Evolutionary conservation across 192 early-diverging fungal genomes (phyloP).

Genomic region (Fimicolochytrium jonesii): DNA sequence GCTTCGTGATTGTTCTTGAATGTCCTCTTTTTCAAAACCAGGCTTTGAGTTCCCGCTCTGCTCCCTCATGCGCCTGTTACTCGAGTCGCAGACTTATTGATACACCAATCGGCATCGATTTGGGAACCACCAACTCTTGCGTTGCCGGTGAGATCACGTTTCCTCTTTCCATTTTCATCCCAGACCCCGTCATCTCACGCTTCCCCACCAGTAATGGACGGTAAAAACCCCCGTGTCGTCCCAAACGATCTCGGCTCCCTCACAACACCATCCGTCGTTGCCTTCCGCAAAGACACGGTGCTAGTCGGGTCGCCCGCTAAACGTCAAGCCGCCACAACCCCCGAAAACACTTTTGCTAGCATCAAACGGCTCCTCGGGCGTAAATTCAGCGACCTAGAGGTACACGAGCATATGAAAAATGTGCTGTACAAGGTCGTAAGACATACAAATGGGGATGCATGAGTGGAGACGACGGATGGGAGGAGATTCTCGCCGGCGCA

Average conservation of each 20-base stretch:
- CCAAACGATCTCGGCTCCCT: slow-evolving; percentile 96
- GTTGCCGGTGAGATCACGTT: slow-evolving; percentile 59
- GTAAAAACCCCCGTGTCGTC: slow-evolving; percentile 93
- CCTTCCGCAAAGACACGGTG: slow-evolving; percentile 93
- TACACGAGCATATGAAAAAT: slow-evolving; percentile 82
- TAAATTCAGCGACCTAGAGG: slow-evolving; percentile 81
- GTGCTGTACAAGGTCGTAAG: slow-evolving; percentile 92
- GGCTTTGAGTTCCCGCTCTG: no score
- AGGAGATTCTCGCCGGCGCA: slow-evolving; percentile 92
- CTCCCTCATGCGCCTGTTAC: no score
- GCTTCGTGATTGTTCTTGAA: no score
- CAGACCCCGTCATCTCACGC: background rate
- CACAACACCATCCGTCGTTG: slow-evolving; percentile 95
- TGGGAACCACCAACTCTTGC: slow-evolving; percentile 99
- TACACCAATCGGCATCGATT: slow-evolving; percentile 99
- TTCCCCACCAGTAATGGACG: slow-evolving; percentile 79
- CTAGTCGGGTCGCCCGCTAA: slow-evolving; percentile 96
- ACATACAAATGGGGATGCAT: slow-evolving; percentile 95
- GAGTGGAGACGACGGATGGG: slow-evolving; percentile 86
- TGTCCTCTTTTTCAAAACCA: no score
- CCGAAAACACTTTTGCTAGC: slow-evolving; percentile 96
- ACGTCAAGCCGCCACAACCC: slow-evolving; percentile 97
- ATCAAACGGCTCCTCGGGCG: slow-evolving; percentile 97
- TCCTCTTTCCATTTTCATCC: background rate
- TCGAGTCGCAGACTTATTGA: no score